A percentile compares a stretch with the other conserved stretches of the same genome.
phyloP scores from a whole-genome alignment of 106 monocot species.

The Agapanthus africanus region DNA sequence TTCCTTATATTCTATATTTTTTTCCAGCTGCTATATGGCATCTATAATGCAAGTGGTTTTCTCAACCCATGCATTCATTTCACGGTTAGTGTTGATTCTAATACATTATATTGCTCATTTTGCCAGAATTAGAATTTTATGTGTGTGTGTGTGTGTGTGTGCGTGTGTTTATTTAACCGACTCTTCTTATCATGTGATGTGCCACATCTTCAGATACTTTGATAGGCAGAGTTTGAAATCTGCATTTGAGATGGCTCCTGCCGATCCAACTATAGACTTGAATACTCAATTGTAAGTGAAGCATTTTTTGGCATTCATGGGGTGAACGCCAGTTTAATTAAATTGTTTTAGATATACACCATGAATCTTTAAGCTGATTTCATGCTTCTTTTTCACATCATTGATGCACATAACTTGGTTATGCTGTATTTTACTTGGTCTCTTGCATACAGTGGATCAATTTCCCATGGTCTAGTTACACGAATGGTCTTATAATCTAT shows the following conservation, averaged over 20 bases:
- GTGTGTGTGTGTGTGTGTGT: too few species aligned
- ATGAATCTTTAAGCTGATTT: not conserved
- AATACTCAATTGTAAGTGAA: constrained; percentile 92
- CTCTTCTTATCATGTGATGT: constrained; percentile 2
- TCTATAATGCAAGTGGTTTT: constrained; percentile 94
- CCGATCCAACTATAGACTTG: constrained; percentile 92
- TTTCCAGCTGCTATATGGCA: constrained; percentile 87
- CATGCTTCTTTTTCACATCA: not conserved
- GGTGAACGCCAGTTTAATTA: not conserved
- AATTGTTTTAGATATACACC: not conserved
- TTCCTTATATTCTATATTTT: constrained; percentile 4
- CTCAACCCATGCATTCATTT: constrained; percentile 51
- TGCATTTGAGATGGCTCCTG: constrained; percentile 57
- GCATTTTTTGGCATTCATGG: not conserved
- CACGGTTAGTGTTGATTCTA: constrained; percentile 51
- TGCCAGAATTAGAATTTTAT: not conserved
- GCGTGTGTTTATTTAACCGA: too few species aligned
- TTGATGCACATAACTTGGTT: not conserved
- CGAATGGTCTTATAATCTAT: not conserved
- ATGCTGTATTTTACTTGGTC: not conserved
- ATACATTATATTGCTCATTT: not conserved
- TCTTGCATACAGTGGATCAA: not conserved
- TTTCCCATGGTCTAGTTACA: not conserved
- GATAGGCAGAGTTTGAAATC: constrained; percentile 60
- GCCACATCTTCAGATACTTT: constrained; percentile 57